Evolutionary conservation across 176 grass and related monocot genomes (phyloP), one percentile per base, ranked within the genome.

Genomic region (Triticum dicoccoides): DNA sequence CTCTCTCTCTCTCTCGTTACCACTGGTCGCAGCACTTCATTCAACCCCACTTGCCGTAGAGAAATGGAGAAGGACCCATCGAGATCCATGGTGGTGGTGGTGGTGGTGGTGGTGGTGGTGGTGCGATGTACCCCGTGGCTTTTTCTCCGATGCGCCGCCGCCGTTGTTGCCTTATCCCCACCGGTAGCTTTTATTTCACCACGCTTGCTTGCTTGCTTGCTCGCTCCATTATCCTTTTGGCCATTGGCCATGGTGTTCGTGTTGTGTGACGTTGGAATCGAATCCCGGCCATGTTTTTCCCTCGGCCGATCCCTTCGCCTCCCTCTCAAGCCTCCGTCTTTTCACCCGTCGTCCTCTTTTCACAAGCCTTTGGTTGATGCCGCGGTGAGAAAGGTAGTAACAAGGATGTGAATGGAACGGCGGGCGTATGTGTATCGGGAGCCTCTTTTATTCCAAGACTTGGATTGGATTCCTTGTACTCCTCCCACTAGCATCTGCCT

Each of bases 401-500:
- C 11, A 45, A 45, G 8, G 11, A 69, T 69, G 38, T 58, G 69
- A 49, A 44, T 24, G 70, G 72, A 25, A 76, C 23, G 41, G 39
- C 73, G 78, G 65, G 52, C 75, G 74, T 82, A 54, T 78, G 61
- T 41, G 51, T 66, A 90, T 72, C 72, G 42, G 42, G 42, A 47
- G 9, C 84, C 64, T 83, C 79, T 71, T 84, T 87, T 70, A 12
- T 65, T 32, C 12, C 61, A 89, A 21, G 54, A 9, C 18, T 59
- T 20, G 35, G 84, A 84, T 89, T 59, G 85, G 92, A 92, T 94
- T 92, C 87, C 87, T 89, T 94, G 65, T 83, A 91, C 80, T 79
- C 30, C 84, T 65, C 78, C 89, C 87, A 89, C 80, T 79, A 39
- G 18, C 12, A 83, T 80, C 9, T 81, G 67, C 67, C 32, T 51